A percentile compares a stretch with the other conserved stretches of the same genome.
Conservation (phyloP, 208 protist species). For the Acanthamoeba castellanii region DNA sequence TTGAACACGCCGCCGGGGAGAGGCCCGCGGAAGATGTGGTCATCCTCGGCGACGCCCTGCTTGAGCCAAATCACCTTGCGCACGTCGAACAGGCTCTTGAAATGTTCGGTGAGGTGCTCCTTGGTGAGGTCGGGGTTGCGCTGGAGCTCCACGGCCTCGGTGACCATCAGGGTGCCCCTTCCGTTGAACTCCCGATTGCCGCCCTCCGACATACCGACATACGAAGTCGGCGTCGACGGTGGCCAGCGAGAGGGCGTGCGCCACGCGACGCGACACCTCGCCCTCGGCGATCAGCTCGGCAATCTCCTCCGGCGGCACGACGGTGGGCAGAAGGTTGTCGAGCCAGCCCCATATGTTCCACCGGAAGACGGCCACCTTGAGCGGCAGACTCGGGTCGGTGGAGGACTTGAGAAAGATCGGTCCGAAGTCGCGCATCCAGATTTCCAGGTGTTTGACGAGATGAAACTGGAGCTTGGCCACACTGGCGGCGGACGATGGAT, state of each 20-base stretch:
- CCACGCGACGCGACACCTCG: not conserved
- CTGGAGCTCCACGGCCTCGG: slow-evolving; percentile 80
- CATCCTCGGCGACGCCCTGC: slow-evolving; percentile 78
- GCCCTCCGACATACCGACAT: slow-evolving; percentile 80
- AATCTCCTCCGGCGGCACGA: not conserved
- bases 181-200: slow-evolving; percentile 84
- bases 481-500: too few relatives aligned
- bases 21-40: slow-evolving; percentile 64
- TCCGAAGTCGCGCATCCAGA: slow-evolving; percentile 82
- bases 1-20: slow-evolving; percentile 64
- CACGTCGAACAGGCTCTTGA: slow-evolving; percentile 74
- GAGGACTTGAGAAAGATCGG: slow-evolving; percentile 75
- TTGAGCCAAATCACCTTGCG: slow-evolving; percentile 81
- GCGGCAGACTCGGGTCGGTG: not conserved
- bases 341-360: slow-evolving; percentile 69
- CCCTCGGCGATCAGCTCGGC: slow-evolving; percentile 28
- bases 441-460: slow-evolving; percentile 26
- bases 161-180: slow-evolving; percentile 79
- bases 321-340: not conserved
- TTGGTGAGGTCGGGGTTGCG: slow-evolving; percentile 72
- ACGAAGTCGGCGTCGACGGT: slow-evolving; percentile 53
- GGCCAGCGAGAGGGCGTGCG: not conserved
- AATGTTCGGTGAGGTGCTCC: slow-evolving; percentile 68
- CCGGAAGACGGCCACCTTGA: slow-evolving; percentile 62
- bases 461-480: not conserved